phyloP scores from a whole-genome alignment of 768 basidiomycete species.

The Boletus tomentosulus region DNA sequence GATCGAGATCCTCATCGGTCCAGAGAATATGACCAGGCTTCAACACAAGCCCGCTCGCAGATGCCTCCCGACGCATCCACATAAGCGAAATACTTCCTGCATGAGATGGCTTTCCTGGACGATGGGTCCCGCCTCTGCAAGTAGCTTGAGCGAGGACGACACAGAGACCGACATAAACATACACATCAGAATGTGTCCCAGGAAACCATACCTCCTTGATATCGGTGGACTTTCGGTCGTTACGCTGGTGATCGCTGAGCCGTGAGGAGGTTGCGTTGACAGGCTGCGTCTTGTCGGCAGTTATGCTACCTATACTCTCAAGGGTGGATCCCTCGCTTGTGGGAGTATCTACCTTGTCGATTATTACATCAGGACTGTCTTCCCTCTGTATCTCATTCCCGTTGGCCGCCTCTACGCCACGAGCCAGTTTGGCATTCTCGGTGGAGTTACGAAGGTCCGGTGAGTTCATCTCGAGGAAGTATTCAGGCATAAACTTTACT shows the following conservation, averaged over 20 bases:
- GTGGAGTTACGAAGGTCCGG: slow-evolving; percentile 10
- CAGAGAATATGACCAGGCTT: slow-evolving; percentile 15
- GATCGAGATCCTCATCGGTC: slow-evolving; percentile 16
- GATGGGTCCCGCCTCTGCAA: slow-evolving; percentile 14
- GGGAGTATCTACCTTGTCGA: neutral
- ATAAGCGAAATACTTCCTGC: slow-evolving; percentile 18
- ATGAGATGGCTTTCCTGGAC: slow-evolving; percentile 10
- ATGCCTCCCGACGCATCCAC: slow-evolving; percentile 32
- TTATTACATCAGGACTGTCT: neutral
- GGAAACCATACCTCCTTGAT: slow-evolving; percentile 64
- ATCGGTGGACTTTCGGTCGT: slow-evolving; percentile 5
- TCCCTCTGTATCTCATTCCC: neutral
- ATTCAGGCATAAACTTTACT: slow-evolving; percentile 50
- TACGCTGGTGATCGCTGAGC: neutral
- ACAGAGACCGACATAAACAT: neutral
- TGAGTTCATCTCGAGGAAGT: slow-evolving; percentile 26
- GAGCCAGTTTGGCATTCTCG: slow-evolving; percentile 24
- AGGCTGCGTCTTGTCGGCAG: neutral
- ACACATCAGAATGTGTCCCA: slow-evolving; percentile 37
- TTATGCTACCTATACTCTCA: neutral
- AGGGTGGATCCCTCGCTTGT: slow-evolving; percentile 1
- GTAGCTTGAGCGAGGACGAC: neutral
- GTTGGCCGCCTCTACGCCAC: neutral
- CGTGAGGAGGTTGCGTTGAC: neutral
- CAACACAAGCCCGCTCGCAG: slow-evolving; percentile 20